Evolutionary conservation across 2,329 filamentous ascomycete genomes (phyloP), one percentile per base, ranked within the genome.

Genomic region (Hypoxylon sp.): DNA sequence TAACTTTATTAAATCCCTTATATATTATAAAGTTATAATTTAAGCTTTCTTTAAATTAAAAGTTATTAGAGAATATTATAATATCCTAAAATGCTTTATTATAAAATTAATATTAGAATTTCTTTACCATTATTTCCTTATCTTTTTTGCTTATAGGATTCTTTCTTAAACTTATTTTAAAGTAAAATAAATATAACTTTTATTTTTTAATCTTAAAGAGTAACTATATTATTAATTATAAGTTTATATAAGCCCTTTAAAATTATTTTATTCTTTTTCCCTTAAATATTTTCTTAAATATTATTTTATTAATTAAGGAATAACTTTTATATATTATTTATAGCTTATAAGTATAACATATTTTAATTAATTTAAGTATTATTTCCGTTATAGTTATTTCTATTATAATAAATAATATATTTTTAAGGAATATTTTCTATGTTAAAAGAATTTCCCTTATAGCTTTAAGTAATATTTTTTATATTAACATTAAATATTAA

Each of bases 21-120:
- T 46, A 57, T 6, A 57, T 34, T 57, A 57, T 41, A 32, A 28
- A 55, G n/a, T 43, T 55, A 43, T 55, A 55, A 1, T 43, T 28
- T 38, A 55, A 43, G 4, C 5, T 11, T 25, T 55, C 9, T 30
- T 2, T 43, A 4, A 0, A 30, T 55, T 55, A 41, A 9, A 17
- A 55, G 3, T 17, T 28, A 30, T 55, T 55, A 43, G 43, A 43
- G 13, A 55, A 55, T 38, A 55, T 43, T 9, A 30, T 30, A 48
- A 48, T 14, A 25, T 34, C 48, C 48, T 46, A 36, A 2, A 48
- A 36, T 36, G 11, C 34, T 48, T 25, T 57, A 38, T 48, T 23
- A 36, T 48, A 48, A 46, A 36, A n/a, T 5, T 23, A 57, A 48
- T 14, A n/a, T 34, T 57, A 36, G 38, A 19, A 36, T 25, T 13